These are phyloP conservation scores for Sclerotinia trifoliorum DNA, from an alignment of 2,329 filamentous ascomycete species.

Conservation along the genomic window DNA sequence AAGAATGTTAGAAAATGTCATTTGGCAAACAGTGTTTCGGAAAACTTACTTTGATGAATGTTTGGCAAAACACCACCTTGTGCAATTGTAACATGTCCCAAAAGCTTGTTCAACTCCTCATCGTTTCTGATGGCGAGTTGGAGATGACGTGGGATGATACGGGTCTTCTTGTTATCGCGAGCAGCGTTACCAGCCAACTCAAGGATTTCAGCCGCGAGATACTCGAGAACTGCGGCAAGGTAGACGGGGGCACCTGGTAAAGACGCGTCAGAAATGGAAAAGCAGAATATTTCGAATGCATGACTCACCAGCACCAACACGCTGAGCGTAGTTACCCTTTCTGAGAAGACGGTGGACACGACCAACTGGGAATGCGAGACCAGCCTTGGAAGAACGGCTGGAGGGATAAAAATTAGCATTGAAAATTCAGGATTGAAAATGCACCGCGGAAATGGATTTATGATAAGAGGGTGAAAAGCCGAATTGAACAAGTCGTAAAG, in stretches of 20 bases:
- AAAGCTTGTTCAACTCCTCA: slow-evolving; percentile 98
- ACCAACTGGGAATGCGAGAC: slow-evolving; percentile 97
- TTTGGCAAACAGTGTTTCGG: neutral
- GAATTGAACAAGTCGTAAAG: slow-evolving; percentile 30
- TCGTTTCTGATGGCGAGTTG: slow-evolving; percentile 99
- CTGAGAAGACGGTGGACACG: slow-evolving; percentile 98
- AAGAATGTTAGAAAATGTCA: slow-evolving; percentile 31
- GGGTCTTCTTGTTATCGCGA: slow-evolving; percentile 99
- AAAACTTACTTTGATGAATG: slow-evolving; percentile 87
- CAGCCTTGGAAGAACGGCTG: slow-evolving; percentile 98
- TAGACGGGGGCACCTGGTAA: slow-evolving; percentile 79
- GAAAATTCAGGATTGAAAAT: slow-evolving; percentile 43
- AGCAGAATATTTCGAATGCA: slow-evolving; percentile 15
- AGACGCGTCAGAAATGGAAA: slow-evolving; percentile 32
- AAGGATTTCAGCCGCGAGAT: slow-evolving; percentile 97
- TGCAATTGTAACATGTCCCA: slow-evolving; percentile 94
- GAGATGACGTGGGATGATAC: slow-evolving; percentile 98
- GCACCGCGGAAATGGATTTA: neutral
- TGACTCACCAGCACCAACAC: slow-evolving; percentile 84
- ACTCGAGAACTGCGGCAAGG: slow-evolving; percentile 95
- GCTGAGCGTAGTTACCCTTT: slow-evolving; percentile 99
- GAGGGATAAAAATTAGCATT: slow-evolving; percentile 14
- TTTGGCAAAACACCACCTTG: slow-evolving; percentile 96
- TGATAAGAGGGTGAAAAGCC: slow-evolving; percentile 37
- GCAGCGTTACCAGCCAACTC: slow-evolving; percentile 98